Conservation (phyloP, 257 asterid species). For the Dorcoceras hygrometricum region DNA sequence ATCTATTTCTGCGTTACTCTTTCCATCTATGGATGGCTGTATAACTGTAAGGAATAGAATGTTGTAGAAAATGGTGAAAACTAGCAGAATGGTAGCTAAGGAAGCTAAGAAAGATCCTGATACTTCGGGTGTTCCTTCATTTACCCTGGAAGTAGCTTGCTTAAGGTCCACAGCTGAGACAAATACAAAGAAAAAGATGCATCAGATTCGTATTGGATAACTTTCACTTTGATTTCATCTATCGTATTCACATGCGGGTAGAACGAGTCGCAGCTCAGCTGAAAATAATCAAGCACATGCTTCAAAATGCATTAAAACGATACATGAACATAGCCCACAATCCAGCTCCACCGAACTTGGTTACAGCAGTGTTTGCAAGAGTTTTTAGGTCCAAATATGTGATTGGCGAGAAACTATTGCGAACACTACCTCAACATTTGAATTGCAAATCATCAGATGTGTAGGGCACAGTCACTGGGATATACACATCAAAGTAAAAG, state of each 20-base stretch:
- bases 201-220: neutral
- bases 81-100: slow-evolving; percentile 27
- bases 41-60: slow-evolving; percentile 39
- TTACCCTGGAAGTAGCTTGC: slow-evolving; percentile 11
- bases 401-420: too few relatives aligned
- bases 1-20: neutral
- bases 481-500: too few relatives aligned
- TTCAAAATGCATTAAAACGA: neutral
- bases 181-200: neutral
- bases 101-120: slow-evolving; percentile 27
- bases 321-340: neutral
- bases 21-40: slow-evolving; percentile 42
- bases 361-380: too few relatives aligned
- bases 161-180: slow-evolving; percentile 30
- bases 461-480: neutral
- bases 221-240: neutral
- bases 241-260: neutral
- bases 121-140: slow-evolving; percentile 20
- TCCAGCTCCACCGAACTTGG: too few relatives aligned
- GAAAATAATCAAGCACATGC: neutral
- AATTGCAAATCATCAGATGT: neutral
- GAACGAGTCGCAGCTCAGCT: neutral
- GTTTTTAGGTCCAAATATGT: too few relatives aligned
- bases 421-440: too few relatives aligned
- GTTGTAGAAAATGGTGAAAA: slow-evolving; percentile 41